A percentile compares a stretch with the other conserved stretches of the same genome.
These are phyloP conservation scores for Elsinoe ampelina DNA, from an alignment of 2,329 filamentous ascomycete genomes.

Conservation along the genomic window DNA sequence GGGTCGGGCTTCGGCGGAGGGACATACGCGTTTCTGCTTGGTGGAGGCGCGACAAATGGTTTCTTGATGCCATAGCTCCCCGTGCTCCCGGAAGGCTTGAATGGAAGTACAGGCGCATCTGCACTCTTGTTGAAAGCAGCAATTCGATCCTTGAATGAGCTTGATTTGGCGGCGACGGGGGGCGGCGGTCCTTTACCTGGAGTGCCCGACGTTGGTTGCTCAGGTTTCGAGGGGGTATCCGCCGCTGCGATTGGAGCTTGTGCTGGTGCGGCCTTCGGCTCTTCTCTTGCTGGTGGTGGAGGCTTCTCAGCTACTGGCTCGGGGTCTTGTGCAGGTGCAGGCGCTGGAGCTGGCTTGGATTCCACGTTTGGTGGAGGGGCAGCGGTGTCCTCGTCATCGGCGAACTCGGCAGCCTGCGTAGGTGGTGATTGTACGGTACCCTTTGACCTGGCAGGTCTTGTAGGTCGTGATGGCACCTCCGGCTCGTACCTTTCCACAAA, in stretches of 20 bases:
- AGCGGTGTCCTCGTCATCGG: conserved; percentile 20
- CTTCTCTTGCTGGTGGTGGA: conserved; percentile 22
- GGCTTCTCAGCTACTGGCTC: conserved; percentile 23
- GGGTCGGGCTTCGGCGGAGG: conserved; percentile 62
- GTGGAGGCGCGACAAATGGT: conserved; percentile 89
- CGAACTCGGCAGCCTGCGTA: conserved; percentile 20
- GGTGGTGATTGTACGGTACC: conserved; percentile 40
- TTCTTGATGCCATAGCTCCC: conserved; percentile 76
- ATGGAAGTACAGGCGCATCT: conserved; percentile 78
- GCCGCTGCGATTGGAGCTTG: conserved; percentile 29
- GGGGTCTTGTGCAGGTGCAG: conserved; percentile 25
- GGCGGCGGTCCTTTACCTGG: conserved; percentile 54
- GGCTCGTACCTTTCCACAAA: conserved; percentile 97
- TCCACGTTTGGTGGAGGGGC: conserved; percentile 25
- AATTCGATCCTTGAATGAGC: conserved; percentile 90
- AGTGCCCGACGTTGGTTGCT: background rate
- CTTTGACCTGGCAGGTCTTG: conserved; percentile 59
- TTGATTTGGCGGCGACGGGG: conserved; percentile 60
- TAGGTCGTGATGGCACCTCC: conserved; percentile 75
- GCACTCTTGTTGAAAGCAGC: conserved; percentile 91
- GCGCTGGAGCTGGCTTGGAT: conserved; percentile 28
- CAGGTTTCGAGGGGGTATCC: conserved; percentile 19
- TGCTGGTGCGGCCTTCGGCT: conserved; percentile 33
- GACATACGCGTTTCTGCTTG: conserved; percentile 83
- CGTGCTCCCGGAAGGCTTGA: conserved; percentile 63